These are phyloP conservation scores for Talaromyces proteolyticus DNA, from an alignment of 495 filamentous ascomycete genomes.

Conservation along the genomic window DNA sequence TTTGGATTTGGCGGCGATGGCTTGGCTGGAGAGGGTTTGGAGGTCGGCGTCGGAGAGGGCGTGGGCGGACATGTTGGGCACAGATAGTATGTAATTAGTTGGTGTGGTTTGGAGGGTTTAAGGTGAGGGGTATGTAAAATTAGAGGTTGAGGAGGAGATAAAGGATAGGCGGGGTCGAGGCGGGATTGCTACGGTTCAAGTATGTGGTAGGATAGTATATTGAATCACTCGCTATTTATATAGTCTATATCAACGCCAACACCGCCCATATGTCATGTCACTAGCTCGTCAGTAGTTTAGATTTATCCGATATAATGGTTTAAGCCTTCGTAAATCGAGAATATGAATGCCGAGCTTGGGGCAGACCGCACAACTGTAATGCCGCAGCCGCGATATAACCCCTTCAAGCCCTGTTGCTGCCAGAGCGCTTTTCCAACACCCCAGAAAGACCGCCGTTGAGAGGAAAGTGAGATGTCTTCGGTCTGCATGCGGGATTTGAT, in stretches of 20 bases:
- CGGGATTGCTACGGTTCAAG: too few species aligned
- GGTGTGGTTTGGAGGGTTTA: too few species aligned
- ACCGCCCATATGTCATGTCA: not conserved
- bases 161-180: too few species aligned
- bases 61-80: constrained; percentile 21
- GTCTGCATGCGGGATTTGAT: constrained; percentile 98
- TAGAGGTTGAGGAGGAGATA: too few species aligned
- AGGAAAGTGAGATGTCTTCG: constrained; percentile 49
- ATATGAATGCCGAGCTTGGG: constrained; percentile 96
- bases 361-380: constrained; percentile 84
- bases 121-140: too few species aligned
- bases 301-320: constrained; percentile 54
- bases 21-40: constrained; percentile 48
- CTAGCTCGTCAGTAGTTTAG: not conserved
- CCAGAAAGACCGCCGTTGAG: constrained; percentile 54
- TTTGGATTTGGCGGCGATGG: constrained; percentile 59
- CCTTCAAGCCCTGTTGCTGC: constrained; percentile 72
- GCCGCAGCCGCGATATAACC: constrained; percentile 89
- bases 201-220: not conserved
- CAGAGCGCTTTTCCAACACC: constrained; percentile 64
- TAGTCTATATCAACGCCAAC: constrained; percentile 1
- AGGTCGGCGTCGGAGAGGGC: constrained; percentile 55
- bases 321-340: constrained; percentile 84
- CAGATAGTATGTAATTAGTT: too few species aligned
- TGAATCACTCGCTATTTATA: not conserved